phyloP scores from a whole-genome alignment of 805 yeast species.

The Zygosaccharomyces bisporus region DNA sequence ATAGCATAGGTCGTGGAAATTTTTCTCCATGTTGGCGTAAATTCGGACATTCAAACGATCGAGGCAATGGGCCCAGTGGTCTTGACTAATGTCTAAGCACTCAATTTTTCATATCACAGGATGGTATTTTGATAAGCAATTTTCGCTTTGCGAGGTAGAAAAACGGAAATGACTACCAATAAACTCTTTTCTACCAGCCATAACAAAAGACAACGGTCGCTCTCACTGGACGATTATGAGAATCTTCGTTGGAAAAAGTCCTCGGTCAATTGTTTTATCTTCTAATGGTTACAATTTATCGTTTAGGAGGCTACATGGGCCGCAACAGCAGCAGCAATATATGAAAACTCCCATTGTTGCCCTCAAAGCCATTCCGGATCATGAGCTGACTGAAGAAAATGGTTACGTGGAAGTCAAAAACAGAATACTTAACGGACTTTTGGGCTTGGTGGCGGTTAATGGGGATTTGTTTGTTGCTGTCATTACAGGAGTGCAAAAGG shows the following conservation, averaged over 20 bases:
- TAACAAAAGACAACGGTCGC: not conserved
- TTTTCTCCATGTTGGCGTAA: constrained; percentile 20
- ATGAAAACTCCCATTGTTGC: constrained; percentile 36
- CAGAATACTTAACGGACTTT: constrained; percentile 47
- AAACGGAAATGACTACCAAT: not conserved
- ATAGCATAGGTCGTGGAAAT: constrained; percentile 48
- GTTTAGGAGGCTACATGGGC: constrained; percentile 41
- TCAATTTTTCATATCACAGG: not conserved
- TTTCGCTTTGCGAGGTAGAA: constrained; percentile 3
- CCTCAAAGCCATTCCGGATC: constrained; percentile 53
- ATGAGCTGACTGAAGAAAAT: constrained; percentile 35
- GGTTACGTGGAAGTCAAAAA: constrained; percentile 40
- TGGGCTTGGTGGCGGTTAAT: constrained; percentile 58
- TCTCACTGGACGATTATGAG: constrained; percentile 42
- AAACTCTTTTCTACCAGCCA: not conserved
- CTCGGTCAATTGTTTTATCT: constrained; percentile 66
- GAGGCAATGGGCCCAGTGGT: not conserved
- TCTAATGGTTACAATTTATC: constrained; percentile 57
- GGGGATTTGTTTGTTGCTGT: constrained; percentile 55
- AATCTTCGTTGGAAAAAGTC: constrained; percentile 57
- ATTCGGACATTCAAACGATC: not conserved
- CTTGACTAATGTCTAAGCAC: not conserved
- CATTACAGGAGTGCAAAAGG: constrained; percentile 48
- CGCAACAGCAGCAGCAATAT: constrained; percentile 18
- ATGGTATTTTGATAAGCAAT: not conserved